Conservation (phyloP, 768 basidiomycete genomes). For the Hemileccinum impolitum region DNA sequence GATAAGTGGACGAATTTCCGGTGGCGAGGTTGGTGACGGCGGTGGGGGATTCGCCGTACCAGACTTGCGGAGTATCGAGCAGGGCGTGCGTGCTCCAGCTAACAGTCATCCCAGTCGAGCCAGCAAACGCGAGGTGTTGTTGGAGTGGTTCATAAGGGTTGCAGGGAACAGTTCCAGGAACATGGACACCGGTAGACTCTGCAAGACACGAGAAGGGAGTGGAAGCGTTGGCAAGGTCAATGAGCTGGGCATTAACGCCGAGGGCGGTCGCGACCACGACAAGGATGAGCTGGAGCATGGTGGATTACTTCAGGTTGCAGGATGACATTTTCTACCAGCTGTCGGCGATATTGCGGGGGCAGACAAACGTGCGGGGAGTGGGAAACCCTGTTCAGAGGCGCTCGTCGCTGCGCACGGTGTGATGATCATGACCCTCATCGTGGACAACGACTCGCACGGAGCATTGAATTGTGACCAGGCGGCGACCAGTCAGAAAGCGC, state of each 20-base stretch:
- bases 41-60: slow-evolving; percentile 20
- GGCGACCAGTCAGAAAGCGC: background rate
- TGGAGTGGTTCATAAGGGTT: slow-evolving; percentile 28
- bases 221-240: slow-evolving; percentile 12
- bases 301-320: background rate
- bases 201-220: slow-evolving; percentile 20
- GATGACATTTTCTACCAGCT: background rate
- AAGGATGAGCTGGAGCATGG: slow-evolving; percentile 10
- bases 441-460: background rate
- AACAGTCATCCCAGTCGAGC: slow-evolving; percentile 24
- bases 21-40: slow-evolving; percentile 18
- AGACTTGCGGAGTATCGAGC: slow-evolving; percentile 23
- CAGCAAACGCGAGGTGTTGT: slow-evolving; percentile 25
- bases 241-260: slow-evolving; percentile 14
- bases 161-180: slow-evolving; percentile 26
- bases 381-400: background rate
- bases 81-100: slow-evolving; percentile 24
- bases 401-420: background rate
- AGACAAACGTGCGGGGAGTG: slow-evolving; percentile 4
- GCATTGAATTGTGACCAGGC: background rate
- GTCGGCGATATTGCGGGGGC: background rate
- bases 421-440: background rate
- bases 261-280: slow-evolving; percentile 1
- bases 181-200: slow-evolving; percentile 28
- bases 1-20: slow-evolving; percentile 23